Base-by-base conservation (phyloP, 441 rosid genomes). In the Gossypium gossypioides region DNA sequence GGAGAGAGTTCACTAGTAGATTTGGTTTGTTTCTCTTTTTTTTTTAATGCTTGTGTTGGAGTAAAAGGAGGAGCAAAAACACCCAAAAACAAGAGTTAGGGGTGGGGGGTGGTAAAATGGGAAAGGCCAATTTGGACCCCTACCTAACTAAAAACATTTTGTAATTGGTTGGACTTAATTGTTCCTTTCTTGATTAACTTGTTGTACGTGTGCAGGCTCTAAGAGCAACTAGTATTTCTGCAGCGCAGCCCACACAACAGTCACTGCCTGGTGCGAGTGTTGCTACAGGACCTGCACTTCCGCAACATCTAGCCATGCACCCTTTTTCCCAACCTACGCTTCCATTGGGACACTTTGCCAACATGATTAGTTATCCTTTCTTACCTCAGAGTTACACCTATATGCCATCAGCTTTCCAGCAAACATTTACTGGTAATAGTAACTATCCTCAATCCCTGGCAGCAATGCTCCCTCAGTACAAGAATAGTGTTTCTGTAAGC, bases 351-450 rank as follows among this genome's bases (percentile, higher is more conserved):
- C 97, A 84, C 74, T 92, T 83, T 70, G 84, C 99, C 18, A 95
- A 92, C 81, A 91, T 95, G 97, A 86, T 92, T 55, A 77, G 95
- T 70, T 92, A 92, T 75, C 96, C 97, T 59, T 84, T 87, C 76
- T 78, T 92, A 86, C 94, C 99, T 68, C 99, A 87, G 86, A 91
- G 91, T 83, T 95, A 92, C 79, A 79, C 96, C 0, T 92, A 91
- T 58, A 82, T 95, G 96, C 98, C 98, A 34, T 91, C 99, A 0
- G 95, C 93, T 73, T 95, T 80, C 78, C 99, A 92, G 87, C 99
- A 94, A 86, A 69, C 87, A 50, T 89, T 83, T 81, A 84, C 95
- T 68, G 96, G 96, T 69, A 94, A 87, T 75, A 90, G 77, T 79
- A 72, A 93, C 29, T 92, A 94, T 78, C 94, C 88, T 78, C 99